These are phyloP conservation scores for Ligustrum vulgare DNA, from an alignment of 257 asterid genomes.

Conservation along the genomic window DNA sequence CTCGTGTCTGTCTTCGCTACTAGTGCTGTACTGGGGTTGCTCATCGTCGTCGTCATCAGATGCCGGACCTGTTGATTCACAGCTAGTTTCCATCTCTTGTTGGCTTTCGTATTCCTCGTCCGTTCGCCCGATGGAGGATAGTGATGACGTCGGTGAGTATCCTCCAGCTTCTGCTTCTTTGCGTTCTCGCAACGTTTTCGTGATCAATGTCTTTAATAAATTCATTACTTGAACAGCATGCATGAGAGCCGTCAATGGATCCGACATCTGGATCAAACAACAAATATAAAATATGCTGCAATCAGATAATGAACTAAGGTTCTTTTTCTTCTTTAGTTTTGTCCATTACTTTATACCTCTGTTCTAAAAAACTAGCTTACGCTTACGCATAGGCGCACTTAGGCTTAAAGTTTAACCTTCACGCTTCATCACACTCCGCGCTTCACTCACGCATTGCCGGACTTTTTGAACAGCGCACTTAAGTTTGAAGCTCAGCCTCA, in stretches of 20 bases:
- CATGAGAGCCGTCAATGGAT: slow-evolving; percentile 96
- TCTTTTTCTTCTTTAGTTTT: neutral
- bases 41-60: slow-evolving; percentile 54
- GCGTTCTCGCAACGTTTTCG: slow-evolving; percentile 69
- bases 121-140: slow-evolving; percentile 48
- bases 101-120: slow-evolving; percentile 67
- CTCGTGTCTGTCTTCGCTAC: slow-evolving; percentile 58
- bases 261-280: slow-evolving; percentile 69
- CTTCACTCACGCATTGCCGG: no score
- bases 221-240: slow-evolving; percentile 99
- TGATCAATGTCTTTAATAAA: slow-evolving; percentile 80
- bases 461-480: no score
- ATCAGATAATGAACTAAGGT: neutral
- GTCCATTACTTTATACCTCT: no score
- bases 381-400: no score
- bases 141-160: slow-evolving; percentile 66
- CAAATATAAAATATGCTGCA: neutral
- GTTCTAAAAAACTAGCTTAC: no score
- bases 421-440: no score
- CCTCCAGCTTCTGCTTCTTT: slow-evolving; percentile 55
- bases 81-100: slow-evolving; percentile 73
- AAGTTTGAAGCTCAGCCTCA: no score
- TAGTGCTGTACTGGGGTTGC: slow-evolving; percentile 33
- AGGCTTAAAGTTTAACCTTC: no score
- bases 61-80: slow-evolving; percentile 57